Evolutionary conservation across 257 asterid genomes (phyloP), one percentile per base, ranked within the genome.

Genomic region (Plantago elongata): DNA sequence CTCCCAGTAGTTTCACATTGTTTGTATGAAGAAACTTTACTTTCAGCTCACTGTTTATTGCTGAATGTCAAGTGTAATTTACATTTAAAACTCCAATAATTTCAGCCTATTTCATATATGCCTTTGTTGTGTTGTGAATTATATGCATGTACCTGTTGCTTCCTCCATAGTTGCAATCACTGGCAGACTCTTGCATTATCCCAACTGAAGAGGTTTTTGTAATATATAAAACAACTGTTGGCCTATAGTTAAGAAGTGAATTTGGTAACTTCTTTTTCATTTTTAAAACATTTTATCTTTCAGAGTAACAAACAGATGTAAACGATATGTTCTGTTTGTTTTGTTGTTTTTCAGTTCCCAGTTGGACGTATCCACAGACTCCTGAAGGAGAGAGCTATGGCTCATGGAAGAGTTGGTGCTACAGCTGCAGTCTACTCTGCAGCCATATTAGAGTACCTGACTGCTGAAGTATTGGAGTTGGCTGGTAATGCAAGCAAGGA

Each of bases 401-500:
- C 58, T 7, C 58, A 52, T 27, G 58, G 58, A 11, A 52, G 58
- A 29, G 58, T 52, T 27, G 58, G 58, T 11, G 58, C 58, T 13
- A 52, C 58, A 52, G 58, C 58, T 52, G 58, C 58, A 15, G 58
- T 52, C 58, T 52, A 52, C 58, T 52, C 58, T 22, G 58, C 58
- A 52, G 58, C 58, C 34, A 52, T 52, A 18, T 52, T 52, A 52
- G 58, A 52, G 38, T 52, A 52, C 58, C 14, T 52, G 13, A 49
- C 54, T 12, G 54, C 54, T 18, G 54, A 49, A 49, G 54, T 49
- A 18, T 49, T 49, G 54, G 58, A 52, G 58, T 52, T 52, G 58
- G 58, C 58, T 52, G 58, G 58, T 17, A 52, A 52, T 18, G 58
- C 58, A 22, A 52, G 58, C 58, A 52, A 52, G 34, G 58, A 52